Base-by-base conservation (phyloP, 164 flowering plant species). In the Berberis vulgaris region DNA sequence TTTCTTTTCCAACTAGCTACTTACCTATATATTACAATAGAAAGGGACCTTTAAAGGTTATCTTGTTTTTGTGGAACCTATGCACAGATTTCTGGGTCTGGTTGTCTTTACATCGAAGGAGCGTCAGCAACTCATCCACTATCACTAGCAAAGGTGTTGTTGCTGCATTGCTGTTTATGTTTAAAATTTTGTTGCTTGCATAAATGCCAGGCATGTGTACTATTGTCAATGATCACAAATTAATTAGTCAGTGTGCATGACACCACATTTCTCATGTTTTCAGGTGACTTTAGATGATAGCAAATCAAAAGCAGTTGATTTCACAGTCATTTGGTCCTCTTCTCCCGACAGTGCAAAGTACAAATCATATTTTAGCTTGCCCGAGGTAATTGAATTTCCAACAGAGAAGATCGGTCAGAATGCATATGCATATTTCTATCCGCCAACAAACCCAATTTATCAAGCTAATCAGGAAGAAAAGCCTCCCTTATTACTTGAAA, bases 351-450 rank as follows among this genome's bases (percentile, higher is more conserved):
- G 78, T 77, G 45, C 78, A 52, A 73, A 79, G 63, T 89, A 75
- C 69, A 70, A 72, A 61, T 71, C 88, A 54, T 82, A 82, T 67
- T 80, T 88, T 66, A 89, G 99, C 72, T 49, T 68, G 65, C 97
- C 99, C 53, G 91, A 91, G 72, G 65, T 89, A 2, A 81, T 94
- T 71, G 89, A 86, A 76, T 91, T 94, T 70, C 96, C 99, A 59
- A 91, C 99, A 7, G 87, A 81, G 70, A 78, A 82, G 63, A 79
- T 84, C 46, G 96, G 90, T 40, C 83, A 94, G 77, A 84, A 67
- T 62, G 96, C 99, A 40, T 94, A 86, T 81, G 99, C 97, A 73
- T 89, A 84, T 77, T 94, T 80, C 72, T 94, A 91, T 77, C 90
- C 91, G 41, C 99, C 99, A 54, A 77, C 84, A 45, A 91, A 91